Evolutionary conservation across 2,329 filamentous ascomycete species (phyloP), one percentile per base, ranked within the genome.

Genomic region (Ophiostoma perfectum): DNA sequence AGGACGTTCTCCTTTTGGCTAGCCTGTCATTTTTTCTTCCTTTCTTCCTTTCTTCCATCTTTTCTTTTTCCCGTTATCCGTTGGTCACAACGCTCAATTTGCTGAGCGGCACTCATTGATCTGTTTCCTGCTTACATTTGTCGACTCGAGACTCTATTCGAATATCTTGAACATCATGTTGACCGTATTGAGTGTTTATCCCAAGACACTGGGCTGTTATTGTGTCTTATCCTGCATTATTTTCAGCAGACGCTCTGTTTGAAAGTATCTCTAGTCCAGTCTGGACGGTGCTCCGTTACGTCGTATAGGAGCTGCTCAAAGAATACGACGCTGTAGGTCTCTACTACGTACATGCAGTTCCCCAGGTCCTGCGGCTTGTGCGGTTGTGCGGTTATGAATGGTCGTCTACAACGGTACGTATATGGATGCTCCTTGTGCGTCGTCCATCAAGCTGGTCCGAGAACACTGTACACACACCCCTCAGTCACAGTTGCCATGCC

Each of bases 321-420:
- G 14, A 18, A n/a, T 18, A 55, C 8, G 38, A 62, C 52, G 18
- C 27, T 47, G 12, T 42, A 27, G 27, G 27, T 27, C 27, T 27
- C 27, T 27, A 27, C 27, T 27, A 27, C 27, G 27, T 27, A 27
- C 27, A 39, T 18, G 49, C 12, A 44, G 66, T 64, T 52, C 44
- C 64, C 64, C 55, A 60, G 55, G 18, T 60, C 55, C 55, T 27
- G 55, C 55, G 55, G 52, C 52, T 60, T 60, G 27, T 27, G 38
- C 27, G 27, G 12, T 38, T 60, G 49, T 38, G 55, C 55, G 55
- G 55, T 60, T 60, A 60, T 18, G 2, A 60, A 38, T 16, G 55
- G 27, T 38, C 55, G 27, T 3, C 18, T 12, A 58, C 27, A 18
- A 14, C 49, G n/a, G 4, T 27, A 9, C 18, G 14, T 44, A 44